Evolutionary conservation across 2,329 filamentous ascomycete species (phyloP).

Genomic region (Boeremia exigua): DNA sequence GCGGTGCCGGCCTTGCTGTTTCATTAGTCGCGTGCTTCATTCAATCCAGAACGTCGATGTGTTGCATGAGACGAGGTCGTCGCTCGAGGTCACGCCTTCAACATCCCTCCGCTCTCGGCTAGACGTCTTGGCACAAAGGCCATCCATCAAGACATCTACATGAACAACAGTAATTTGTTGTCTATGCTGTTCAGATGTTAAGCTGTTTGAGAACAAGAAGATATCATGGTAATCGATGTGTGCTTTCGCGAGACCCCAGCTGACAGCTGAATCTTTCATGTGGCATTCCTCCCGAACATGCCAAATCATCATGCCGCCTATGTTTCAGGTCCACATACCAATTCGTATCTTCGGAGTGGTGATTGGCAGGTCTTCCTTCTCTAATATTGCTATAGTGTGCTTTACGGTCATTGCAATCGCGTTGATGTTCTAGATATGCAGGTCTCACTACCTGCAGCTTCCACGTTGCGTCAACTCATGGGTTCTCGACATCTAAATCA

Average conservation of each 20-base stretch:
- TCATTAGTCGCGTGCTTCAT: neutral
- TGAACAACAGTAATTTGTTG: no score
- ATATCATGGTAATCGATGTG: no score
- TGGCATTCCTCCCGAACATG: neutral
- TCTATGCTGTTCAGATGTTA: no score
- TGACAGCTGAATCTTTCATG: no score
- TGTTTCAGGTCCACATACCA: neutral
- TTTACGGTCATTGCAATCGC: slow-evolving; percentile 7
- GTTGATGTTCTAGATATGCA: slow-evolving; percentile 5
- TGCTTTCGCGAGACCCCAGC: no score
- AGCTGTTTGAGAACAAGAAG: no score
- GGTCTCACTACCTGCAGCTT: slow-evolving; percentile 5
- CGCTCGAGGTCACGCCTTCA: neutral
- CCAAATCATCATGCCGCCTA: neutral
- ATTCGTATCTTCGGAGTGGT: neutral
- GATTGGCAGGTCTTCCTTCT: neutral
- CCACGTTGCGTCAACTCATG: neutral
- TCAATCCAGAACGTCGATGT: neutral
- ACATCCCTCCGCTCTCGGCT: neutral
- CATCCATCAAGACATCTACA: neutral
- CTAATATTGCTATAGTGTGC: neutral
- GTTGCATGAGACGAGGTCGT: neutral
- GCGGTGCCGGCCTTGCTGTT: neutral
- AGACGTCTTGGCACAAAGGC: slow-evolving; percentile 1
- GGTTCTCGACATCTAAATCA: neutral